Percentiles rank a stretch among this genome's conserved stretches.
Conservation (phyloP, 805 yeast species). For the Candida corydali region DNA sequence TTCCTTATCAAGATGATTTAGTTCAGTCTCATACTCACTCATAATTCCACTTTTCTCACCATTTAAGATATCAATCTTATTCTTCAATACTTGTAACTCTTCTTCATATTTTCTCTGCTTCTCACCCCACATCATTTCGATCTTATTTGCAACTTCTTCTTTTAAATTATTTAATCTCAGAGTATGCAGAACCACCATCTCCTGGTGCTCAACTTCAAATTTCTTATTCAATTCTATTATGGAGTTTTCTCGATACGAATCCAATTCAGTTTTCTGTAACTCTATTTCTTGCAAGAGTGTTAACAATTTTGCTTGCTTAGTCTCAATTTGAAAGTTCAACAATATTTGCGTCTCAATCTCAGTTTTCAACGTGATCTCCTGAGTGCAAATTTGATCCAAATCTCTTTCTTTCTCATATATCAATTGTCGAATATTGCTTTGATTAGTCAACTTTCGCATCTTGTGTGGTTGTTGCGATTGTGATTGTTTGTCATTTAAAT, state of each 20-base stretch:
- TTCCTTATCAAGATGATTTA: not conserved
- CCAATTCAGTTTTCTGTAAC: conserved; percentile 29
- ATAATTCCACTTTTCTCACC: conserved; percentile 10
- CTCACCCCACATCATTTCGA: conserved; percentile 30
- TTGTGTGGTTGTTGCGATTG: not conserved
- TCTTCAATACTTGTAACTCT: not conserved
- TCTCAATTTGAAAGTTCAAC: conserved; percentile 29
- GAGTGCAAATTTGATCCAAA: conserved; percentile 14
- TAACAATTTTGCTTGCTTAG: conserved; percentile 32
- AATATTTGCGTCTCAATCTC: conserved; percentile 35
- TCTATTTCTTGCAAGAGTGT: conserved; percentile 30
- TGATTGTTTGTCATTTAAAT: not conserved
- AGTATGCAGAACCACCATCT: conserved; percentile 5
- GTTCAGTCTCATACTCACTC: not conserved
- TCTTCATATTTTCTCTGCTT: conserved; percentile 1
- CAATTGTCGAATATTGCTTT: conserved; percentile 5
- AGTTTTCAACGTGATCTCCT: conserved; percentile 28
- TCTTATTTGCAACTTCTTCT: conserved; percentile 24
- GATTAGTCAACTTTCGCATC: not conserved
- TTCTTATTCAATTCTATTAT: conserved; percentile 19
- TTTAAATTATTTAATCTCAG: conserved; percentile 14
- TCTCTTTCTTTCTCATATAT: conserved; percentile 14
- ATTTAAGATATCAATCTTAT: conserved; percentile 13
- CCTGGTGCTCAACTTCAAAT: conserved; percentile 8
- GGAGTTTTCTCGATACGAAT: conserved; percentile 19